Evolutionary conservation across 352 stramenopile genomes (phyloP).

Genomic region (Phytophthora litchii): DNA sequence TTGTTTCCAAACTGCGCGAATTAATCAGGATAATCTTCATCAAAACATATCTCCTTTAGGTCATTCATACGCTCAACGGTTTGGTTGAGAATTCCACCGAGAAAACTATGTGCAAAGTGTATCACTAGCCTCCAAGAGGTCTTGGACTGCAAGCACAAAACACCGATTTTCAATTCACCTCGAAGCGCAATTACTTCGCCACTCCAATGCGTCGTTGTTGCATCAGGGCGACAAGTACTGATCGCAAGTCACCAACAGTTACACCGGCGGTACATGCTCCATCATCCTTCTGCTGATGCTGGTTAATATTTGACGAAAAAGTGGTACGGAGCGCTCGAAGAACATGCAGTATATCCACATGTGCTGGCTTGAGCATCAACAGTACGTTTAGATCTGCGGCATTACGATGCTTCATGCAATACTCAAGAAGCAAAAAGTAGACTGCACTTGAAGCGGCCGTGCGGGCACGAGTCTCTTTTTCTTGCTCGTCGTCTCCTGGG

Average conservation of each 20-base stretch:
- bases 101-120: no score
- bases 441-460: constrained; percentile 36
- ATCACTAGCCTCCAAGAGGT: no score
- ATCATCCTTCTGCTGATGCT: constrained; percentile 8
- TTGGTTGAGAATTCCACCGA: background rate
- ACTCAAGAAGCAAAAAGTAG: constrained; percentile 73
- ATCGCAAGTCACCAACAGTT: constrained; percentile 54
- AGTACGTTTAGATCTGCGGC: constrained; percentile 53
- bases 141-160: no score
- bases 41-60: no score
- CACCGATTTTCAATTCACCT: no score
- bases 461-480: constrained; percentile 9
- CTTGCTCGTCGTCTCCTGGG: constrained; percentile 20
- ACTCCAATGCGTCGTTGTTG: constrained; percentile 36
- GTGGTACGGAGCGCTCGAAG: constrained; percentile 49
- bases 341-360: constrained; percentile 67
- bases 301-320: constrained; percentile 22
- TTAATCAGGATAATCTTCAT: no score
- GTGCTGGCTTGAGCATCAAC: constrained; percentile 53
- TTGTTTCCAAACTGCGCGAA: no score
- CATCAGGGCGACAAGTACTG: constrained; percentile 50
- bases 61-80: no score
- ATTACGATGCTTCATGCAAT: constrained; percentile 60
- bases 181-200: constrained; percentile 17
- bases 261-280: constrained; percentile 25